Conservation (phyloP, 2,329 filamentous ascomycete genomes). For the Cercospora zeina region DNA sequence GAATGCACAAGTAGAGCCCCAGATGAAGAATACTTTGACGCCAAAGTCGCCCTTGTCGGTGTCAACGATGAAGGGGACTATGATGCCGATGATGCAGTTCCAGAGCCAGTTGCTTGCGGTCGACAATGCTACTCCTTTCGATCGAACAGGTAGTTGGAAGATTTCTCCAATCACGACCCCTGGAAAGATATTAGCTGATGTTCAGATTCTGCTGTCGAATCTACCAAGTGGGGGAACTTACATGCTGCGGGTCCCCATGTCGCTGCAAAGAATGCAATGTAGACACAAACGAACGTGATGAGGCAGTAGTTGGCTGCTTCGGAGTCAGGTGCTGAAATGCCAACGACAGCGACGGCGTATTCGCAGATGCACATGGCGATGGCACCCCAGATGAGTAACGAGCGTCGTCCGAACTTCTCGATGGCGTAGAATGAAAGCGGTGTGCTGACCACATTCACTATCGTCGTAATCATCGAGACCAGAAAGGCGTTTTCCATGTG, state of each 20-base stretch:
- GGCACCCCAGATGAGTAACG: slow-evolving; percentile 75
- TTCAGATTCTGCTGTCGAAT: not conserved
- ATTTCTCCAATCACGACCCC: slow-evolving; percentile 75
- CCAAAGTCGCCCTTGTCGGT: slow-evolving; percentile 56
- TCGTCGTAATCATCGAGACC: slow-evolving; percentile 79
- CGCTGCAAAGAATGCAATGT: slow-evolving; percentile 87
- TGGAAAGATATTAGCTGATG: not conserved
- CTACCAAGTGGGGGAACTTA: not conserved
- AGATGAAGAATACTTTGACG: slow-evolving; percentile 51
- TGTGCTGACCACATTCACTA: slow-evolving; percentile 85
- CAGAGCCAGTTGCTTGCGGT: slow-evolving; percentile 70
- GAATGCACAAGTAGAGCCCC: slow-evolving; percentile 43
- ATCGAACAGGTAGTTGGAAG: slow-evolving; percentile 67
- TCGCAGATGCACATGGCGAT: slow-evolving; percentile 80
- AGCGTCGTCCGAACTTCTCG: slow-evolving; percentile 77
- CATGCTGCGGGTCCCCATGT: slow-evolving; percentile 59
- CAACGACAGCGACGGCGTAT: slow-evolving; percentile 73
- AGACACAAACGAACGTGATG: slow-evolving; percentile 86
- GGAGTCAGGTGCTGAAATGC: slow-evolving; percentile 45
- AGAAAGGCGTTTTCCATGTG: slow-evolving; percentile 77
- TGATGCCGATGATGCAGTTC: slow-evolving; percentile 60
- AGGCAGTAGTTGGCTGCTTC: slow-evolving; percentile 54
- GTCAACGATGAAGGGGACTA: slow-evolving; percentile 71
- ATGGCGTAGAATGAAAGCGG: slow-evolving; percentile 87
- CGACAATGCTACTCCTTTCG: slow-evolving; percentile 69